A percentile compares a stretch with the other conserved stretches of the same genome.
phyloP scores from a whole-genome alignment of 108 stramenopile species.

The Nitzschia putrida region DNA sequence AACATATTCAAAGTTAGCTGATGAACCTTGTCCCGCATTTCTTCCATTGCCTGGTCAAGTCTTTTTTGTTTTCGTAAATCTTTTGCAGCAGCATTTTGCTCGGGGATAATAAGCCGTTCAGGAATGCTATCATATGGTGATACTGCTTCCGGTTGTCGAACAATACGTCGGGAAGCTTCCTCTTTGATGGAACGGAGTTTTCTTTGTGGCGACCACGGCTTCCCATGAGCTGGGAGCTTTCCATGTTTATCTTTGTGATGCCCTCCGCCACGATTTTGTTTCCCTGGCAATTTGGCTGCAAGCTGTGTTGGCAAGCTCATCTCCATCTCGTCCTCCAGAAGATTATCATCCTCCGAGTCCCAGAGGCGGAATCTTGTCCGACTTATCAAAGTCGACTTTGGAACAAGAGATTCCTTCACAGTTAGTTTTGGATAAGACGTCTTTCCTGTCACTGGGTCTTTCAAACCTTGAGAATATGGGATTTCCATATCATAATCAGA shows the following conservation, averaged over 20 bases:
- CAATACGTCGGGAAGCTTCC: background rate
- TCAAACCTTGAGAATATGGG: constrained; percentile 51
- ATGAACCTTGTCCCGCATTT: constrained; percentile 50
- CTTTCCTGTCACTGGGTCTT: constrained; percentile 16
- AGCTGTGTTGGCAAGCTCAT: background rate
- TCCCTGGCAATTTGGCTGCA: background rate
- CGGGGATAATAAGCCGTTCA: constrained; percentile 11
- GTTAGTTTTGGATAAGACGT: constrained; percentile 46
- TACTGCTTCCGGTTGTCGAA: too few species aligned
- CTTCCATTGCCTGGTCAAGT: constrained; percentile 40
- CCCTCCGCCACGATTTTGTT: background rate
- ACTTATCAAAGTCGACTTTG: constrained; percentile 19
- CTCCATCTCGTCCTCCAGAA: background rate
- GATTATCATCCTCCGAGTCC: constrained; percentile 5
- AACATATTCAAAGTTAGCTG: constrained; percentile 43
- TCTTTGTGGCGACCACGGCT: background rate
- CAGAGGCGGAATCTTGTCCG: background rate
- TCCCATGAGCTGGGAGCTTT: too few species aligned
- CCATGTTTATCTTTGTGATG: background rate
- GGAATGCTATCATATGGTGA: background rate
- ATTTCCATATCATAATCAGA: constrained; percentile 63
- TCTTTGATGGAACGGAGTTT: background rate
- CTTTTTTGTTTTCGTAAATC: constrained; percentile 22
- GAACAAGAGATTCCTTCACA: constrained; percentile 45
- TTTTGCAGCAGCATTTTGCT: constrained; percentile 44